Conservation (phyloP, 495 filamentous ascomycete genomes). For the Annulohypoxylon moriforme region DNA sequence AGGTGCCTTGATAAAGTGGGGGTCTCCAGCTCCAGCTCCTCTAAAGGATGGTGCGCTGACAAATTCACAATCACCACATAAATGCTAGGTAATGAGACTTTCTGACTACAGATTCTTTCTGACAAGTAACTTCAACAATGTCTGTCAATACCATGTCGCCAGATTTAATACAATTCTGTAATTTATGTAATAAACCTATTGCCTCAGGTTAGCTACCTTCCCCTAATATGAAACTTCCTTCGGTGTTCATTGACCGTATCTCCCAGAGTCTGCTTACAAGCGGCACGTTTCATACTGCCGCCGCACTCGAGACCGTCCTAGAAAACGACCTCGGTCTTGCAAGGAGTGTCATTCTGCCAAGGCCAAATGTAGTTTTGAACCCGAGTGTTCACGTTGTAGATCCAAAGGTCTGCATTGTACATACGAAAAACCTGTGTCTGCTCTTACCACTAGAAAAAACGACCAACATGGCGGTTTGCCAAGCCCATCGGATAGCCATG, state of each 20-base stretch:
- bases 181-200: constrained; percentile 45
- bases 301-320: constrained; percentile 33
- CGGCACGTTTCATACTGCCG: constrained; percentile 44
- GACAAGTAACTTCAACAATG: background rate
- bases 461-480: background rate
- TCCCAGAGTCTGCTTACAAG: constrained; percentile 43
- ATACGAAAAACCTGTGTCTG: constrained; percentile 32
- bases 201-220: constrained; percentile 32
- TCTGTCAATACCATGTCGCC: background rate
- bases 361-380: constrained; percentile 46
- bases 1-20: background rate
- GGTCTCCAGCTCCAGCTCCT: too few species aligned
- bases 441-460: background rate
- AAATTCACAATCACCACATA: background rate
- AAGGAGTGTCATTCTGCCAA: constrained; percentile 46
- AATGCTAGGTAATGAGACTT: too few species aligned
- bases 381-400: constrained; percentile 37
- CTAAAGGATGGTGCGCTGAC: background rate
- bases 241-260: background rate
- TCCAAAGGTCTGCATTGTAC: constrained; percentile 33
- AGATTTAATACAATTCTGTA: constrained; percentile 17
- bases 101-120: background rate
- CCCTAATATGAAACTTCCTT: background rate
- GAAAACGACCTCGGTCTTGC: constrained; percentile 44
- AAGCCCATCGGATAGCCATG: background rate